Percentiles rank a stretch among this genome's conserved stretches.
Conservation (phyloP, 768 basidiomycete species). For the Phylloporus rhodoxanthus region DNA sequence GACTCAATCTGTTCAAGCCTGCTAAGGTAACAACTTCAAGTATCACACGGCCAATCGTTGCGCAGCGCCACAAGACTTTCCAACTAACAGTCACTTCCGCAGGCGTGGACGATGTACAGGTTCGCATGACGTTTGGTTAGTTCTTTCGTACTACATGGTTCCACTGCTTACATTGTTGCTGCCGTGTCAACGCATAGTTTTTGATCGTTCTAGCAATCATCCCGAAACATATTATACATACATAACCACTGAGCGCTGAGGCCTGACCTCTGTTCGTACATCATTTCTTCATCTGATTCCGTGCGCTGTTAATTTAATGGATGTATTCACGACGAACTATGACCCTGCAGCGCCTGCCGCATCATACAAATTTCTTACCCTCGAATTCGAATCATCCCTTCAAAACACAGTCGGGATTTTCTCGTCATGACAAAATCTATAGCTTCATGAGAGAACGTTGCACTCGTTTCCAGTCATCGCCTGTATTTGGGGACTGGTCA, state of each 20-base stretch:
- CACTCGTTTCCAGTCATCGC: background rate
- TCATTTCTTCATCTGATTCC: slow-evolving; percentile 18
- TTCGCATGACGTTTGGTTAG: background rate
- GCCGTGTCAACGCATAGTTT: background rate
- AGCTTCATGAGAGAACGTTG: background rate
- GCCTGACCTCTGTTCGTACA: slow-evolving; percentile 5
- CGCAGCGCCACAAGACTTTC: too few species aligned
- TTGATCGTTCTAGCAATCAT: background rate
- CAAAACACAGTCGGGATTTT: background rate
- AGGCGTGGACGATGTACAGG: background rate
- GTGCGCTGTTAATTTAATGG: slow-evolving; percentile 3
- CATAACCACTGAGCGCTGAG: slow-evolving; percentile 3
- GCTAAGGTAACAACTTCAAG: slow-evolving; percentile 1
- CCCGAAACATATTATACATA: background rate
- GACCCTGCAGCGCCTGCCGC: slow-evolving; percentile 4
- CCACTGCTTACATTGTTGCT: background rate
- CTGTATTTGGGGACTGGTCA: background rate
- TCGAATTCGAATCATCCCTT: background rate
- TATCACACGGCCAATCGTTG: slow-evolving; percentile 2
- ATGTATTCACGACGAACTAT: slow-evolving; percentile 3
- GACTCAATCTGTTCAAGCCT: slow-evolving; percentile 4
- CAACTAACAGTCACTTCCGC: background rate
- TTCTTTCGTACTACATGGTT: background rate
- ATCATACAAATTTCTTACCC: background rate
- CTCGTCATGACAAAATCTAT: background rate